Evolutionary conservation across 2,329 filamentous ascomycete species (phyloP).

Genomic region (Xylogone sp.): DNA sequence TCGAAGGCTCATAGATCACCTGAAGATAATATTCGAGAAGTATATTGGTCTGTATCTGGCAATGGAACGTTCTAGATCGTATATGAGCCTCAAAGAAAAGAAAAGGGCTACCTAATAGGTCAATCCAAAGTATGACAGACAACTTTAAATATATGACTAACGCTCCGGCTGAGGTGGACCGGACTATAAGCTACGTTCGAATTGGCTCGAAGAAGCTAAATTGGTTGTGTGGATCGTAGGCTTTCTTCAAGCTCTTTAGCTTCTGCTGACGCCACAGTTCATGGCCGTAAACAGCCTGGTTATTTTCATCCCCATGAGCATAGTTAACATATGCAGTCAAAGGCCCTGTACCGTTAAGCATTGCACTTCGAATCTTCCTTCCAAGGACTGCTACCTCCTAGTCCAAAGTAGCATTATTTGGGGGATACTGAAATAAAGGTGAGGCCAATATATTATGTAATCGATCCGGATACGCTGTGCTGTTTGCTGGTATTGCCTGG

Average conservation of each 20-base stretch:
- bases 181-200: too few species aligned
- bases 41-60: too few species aligned
- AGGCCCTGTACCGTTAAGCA: background rate
- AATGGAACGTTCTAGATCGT: too few species aligned
- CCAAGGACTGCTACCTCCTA: background rate
- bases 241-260: conserved; percentile 3
- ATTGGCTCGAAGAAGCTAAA: conserved; percentile 6
- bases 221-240: conserved; percentile 3
- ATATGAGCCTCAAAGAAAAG: too few species aligned
- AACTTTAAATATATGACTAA: too few species aligned
- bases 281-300: conserved; percentile 12
- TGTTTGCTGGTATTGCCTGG: conserved; percentile 26
- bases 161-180: too few species aligned
- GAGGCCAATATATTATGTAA: too few species aligned
- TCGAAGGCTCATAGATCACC: too few species aligned
- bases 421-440: conserved; percentile 22
- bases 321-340: conserved; percentile 17
- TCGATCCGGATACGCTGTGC: conserved; percentile 42
- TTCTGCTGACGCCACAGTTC: conserved; percentile 8
- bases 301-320: conserved; percentile 10
- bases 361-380: background rate
- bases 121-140: too few species aligned
- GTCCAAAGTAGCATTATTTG: conserved; percentile 2
- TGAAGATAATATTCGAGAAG: too few species aligned
- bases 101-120: too few species aligned